Conservation (phyloP, 208 protist genomes). For the Endotrypanum monterogeii region DNA sequence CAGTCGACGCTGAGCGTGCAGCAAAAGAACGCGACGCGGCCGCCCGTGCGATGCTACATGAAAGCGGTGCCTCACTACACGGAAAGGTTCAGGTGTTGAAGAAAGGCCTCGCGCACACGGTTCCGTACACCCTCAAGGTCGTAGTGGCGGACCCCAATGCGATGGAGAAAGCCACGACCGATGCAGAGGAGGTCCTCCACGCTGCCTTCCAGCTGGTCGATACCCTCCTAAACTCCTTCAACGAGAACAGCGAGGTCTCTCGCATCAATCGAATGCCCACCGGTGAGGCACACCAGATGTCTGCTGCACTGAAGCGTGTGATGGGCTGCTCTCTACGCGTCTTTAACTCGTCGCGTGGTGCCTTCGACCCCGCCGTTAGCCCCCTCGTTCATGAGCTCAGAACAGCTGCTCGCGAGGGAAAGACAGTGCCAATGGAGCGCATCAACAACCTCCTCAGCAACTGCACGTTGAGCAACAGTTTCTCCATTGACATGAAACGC, state of each 20-base stretch:
- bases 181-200: slow-evolving; percentile 34
- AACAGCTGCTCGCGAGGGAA: slow-evolving; percentile 28
- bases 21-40: slow-evolving; percentile 60
- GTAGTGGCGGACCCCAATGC: slow-evolving; percentile 35
- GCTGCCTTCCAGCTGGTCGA: slow-evolving; percentile 62
- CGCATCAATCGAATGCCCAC: slow-evolving; percentile 47
- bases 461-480: slow-evolving; percentile 50
- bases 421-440: slow-evolving; percentile 30
- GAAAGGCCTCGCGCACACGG: slow-evolving; percentile 61
- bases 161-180: slow-evolving; percentile 23
- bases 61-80: slow-evolving; percentile 29
- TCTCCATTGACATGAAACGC: slow-evolving; percentile 46
- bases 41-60: slow-evolving; percentile 55
- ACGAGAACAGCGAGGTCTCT: slow-evolving; percentile 66
- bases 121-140: slow-evolving; percentile 71
- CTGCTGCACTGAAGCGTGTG: slow-evolving; percentile 48
- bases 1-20: slow-evolving; percentile 45
- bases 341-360: slow-evolving; percentile 50
- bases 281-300: slow-evolving; percentile 61
- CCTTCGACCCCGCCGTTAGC: slow-evolving; percentile 54
- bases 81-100: slow-evolving; percentile 39
- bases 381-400: slow-evolving; percentile 36
- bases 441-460: slow-evolving; percentile 30
- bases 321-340: slow-evolving; percentile 51
- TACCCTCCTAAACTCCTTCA: slow-evolving; percentile 64